Percentiles rank a stretch among this genome's conserved stretches.
Evolutionary conservation across 345 rosid species (phyloP).

Genomic region (Dipteronia dyeriana): DNA sequence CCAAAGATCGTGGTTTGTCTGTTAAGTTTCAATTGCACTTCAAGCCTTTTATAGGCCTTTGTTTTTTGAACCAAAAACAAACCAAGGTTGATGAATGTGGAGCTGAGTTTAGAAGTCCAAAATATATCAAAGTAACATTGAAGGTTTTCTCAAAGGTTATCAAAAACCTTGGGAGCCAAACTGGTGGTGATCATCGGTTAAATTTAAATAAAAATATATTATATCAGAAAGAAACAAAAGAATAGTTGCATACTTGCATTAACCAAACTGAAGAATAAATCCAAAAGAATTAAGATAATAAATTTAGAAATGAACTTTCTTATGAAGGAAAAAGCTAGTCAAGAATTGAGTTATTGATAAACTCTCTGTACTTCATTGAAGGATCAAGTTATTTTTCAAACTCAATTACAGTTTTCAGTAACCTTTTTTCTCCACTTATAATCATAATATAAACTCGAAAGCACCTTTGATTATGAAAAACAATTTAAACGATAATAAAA

Average conservation of each 20-base stretch:
- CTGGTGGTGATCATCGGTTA: background rate
- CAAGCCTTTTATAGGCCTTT: constrained; percentile 6
- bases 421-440: background rate
- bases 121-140: background rate
- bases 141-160: background rate
- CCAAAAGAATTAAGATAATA: no score
- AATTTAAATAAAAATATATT: background rate
- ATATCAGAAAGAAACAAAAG: background rate
- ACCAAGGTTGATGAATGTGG: background rate
- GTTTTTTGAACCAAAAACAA: no score
- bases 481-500: background rate
- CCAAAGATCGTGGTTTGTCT: background rate
- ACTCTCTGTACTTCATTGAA: no score
- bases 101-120: background rate
- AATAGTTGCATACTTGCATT: background rate
- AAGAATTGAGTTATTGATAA: background rate
- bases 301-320: background rate
- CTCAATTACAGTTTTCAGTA: background rate
- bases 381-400: background rate
- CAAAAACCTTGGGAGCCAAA: constrained; percentile 15
- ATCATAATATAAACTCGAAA: background rate
- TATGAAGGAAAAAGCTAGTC: background rate
- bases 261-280: background rate
- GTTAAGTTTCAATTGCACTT: background rate
- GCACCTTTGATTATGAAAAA: background rate